phyloP scores from a whole-genome alignment of 805 yeast genomes.

The Cyberlindnera saturnus region DNA sequence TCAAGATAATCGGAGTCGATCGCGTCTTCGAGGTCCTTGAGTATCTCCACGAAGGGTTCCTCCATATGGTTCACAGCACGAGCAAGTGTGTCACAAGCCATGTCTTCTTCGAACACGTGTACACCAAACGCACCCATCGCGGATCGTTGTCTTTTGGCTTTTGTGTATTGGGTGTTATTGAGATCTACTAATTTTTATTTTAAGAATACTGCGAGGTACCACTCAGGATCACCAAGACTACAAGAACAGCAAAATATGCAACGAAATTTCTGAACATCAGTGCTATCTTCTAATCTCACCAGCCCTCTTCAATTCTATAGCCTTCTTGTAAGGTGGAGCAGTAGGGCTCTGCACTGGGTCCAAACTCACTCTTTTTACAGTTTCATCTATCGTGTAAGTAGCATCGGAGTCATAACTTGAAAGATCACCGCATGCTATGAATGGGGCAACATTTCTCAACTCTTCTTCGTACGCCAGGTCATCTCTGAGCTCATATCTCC shows the following conservation, averaged over 20 bases:
- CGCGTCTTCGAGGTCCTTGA: background rate
- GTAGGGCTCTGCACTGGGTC: conserved; percentile 96
- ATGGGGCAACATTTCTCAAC: conserved; percentile 79
- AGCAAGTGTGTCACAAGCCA: conserved; percentile 5
- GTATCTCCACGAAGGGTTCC: background rate
- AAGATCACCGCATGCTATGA: conserved; percentile 92
- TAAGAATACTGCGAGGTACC: no score
- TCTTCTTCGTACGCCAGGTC: conserved; percentile 45
- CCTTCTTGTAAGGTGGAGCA: conserved; percentile 93
- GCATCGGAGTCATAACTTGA: conserved; percentile 92
- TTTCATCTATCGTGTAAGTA: conserved; percentile 51
- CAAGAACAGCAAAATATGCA: no score
- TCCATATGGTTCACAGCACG: background rate
- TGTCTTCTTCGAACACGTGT: conserved; percentile 6
- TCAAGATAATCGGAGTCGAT: conserved; percentile 2
- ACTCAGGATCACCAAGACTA: no score
- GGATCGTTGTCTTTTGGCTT: no score
- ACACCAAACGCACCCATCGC: conserved; percentile 6
- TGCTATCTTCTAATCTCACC: conserved; percentile 44
- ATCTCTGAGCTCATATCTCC: conserved; percentile 44
- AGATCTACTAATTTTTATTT: no score
- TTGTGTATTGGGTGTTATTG: no score
- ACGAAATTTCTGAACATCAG: no score
- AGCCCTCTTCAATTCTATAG: conserved; percentile 77
- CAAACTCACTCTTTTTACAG: conserved; percentile 40